These are phyloP conservation scores for Polytolypa hystricis DNA, from an alignment of 2,329 filamentous ascomycete genomes.

Conservation along the genomic window DNA sequence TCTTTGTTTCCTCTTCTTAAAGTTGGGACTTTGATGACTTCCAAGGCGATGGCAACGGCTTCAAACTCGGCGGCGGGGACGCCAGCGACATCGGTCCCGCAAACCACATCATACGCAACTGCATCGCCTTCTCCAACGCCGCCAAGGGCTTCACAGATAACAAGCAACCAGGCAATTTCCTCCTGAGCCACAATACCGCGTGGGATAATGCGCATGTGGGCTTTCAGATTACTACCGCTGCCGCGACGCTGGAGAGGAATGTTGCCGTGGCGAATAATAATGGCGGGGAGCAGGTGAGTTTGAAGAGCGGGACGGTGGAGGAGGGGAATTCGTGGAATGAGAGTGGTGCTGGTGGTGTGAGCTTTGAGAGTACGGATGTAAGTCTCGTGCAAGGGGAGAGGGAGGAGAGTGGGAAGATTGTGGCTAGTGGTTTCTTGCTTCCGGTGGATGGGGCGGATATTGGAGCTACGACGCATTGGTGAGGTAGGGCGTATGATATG, in stretches of 20 bases:
- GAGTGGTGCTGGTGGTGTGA: constrained; percentile 28
- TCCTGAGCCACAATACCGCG: constrained; percentile 34
- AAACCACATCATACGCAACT: constrained; percentile 36
- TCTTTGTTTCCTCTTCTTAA: constrained; percentile 10
- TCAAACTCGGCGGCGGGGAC: constrained; percentile 35
- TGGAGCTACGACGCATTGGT: constrained; percentile 27
- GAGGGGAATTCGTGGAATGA: constrained; percentile 37
- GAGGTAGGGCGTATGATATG: too few relatives aligned
- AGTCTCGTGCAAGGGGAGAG: constrained; percentile 28
- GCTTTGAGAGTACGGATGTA: constrained; percentile 30
- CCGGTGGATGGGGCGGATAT: constrained; percentile 28
- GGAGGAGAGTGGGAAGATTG: constrained; percentile 29
- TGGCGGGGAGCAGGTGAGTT: constrained; percentile 12
- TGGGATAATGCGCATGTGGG: constrained; percentile 37
- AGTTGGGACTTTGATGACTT: constrained; percentile 34
- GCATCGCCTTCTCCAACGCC: constrained; percentile 35
- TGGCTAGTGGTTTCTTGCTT: constrained; percentile 33
- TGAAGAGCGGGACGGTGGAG: constrained; percentile 14
- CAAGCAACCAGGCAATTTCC: constrained; percentile 31
- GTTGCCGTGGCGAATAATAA: constrained; percentile 28
- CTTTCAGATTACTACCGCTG: constrained; percentile 27
- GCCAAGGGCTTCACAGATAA: constrained; percentile 40
- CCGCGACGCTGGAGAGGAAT: constrained; percentile 29
- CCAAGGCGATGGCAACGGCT: constrained; percentile 38
- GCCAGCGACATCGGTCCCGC: constrained; percentile 27